Conservation (phyloP, 2,329 filamentous ascomycete genomes). For the Thyridium curvatum region DNA sequence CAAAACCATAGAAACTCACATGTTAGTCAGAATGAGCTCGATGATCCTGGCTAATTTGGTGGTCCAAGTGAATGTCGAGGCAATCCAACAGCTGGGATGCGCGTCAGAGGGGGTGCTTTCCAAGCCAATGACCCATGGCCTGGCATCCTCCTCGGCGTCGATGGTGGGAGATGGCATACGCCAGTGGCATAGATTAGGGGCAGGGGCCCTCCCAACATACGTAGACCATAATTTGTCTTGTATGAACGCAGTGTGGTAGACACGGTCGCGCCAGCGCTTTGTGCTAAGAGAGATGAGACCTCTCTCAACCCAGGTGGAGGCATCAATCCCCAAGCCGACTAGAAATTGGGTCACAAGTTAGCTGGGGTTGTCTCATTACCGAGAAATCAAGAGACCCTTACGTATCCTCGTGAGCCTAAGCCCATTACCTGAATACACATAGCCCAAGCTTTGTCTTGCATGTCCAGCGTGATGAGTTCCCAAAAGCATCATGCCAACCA, state of each 20-base stretch:
- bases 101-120: too few relatives aligned
- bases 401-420: neutral
- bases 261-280: neutral
- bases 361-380: too few relatives aligned
- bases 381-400: too few relatives aligned
- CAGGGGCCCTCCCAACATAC: neutral
- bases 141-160: neutral
- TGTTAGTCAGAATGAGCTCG: too few relatives aligned
- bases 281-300: neutral
- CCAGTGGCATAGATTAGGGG: neutral
- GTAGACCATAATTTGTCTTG: constrained; percentile 1
- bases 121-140: too few relatives aligned
- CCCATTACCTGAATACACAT: neutral
- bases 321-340: neutral
- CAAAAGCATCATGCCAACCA: neutral
- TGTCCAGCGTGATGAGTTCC: constrained; percentile 1
- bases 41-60: too few relatives aligned
- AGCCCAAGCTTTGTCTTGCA: neutral
- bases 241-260: neutral
- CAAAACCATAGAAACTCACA: too few relatives aligned
- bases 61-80: too few relatives aligned
- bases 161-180: neutral
- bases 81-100: too few relatives aligned
- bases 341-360: neutral
- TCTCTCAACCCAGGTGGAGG: neutral